Conservation (phyloP, 2,329 filamentous ascomycete genomes). For the Amauroascus niger region DNA sequence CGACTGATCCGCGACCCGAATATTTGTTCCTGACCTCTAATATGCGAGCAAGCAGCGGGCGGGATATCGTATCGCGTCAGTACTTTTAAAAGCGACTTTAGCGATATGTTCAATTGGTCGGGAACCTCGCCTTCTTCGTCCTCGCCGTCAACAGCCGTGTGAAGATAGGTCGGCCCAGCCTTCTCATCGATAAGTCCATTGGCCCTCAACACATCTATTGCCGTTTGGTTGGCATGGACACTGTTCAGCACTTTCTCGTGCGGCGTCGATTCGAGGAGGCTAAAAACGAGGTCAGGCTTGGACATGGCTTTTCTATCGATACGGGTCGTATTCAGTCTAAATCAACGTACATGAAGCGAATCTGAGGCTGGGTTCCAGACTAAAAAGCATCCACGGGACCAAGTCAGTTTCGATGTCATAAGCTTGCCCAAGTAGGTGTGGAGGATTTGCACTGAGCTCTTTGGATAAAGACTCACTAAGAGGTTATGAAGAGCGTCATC, state of each 20-base stretch:
- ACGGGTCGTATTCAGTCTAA: not conserved
- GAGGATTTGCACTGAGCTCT: no score
- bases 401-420: not conserved
- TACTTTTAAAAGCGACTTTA: constrained; percentile 12
- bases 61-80: constrained; percentile 14
- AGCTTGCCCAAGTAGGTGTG: no score
- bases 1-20: constrained; percentile 12
- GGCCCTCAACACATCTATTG: constrained; percentile 7
- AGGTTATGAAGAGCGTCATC: constrained; percentile 9
- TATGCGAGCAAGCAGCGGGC: constrained; percentile 13
- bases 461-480: not conserved
- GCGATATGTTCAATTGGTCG: constrained; percentile 12
- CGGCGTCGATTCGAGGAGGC: constrained; percentile 13
- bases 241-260: constrained; percentile 12
- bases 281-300: not conserved
- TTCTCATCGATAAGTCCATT: constrained; percentile 13
- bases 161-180: not conserved
- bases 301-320: not conserved
- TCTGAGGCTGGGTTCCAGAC: constrained; percentile 10
- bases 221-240: constrained; percentile 1
- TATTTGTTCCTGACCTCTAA: constrained; percentile 13
- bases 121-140: not conserved
- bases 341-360: constrained; percentile 10
- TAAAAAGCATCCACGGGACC: not conserved
- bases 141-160: not conserved